A percentile compares a stretch with the other conserved stretches of the same genome.
These are phyloP conservation scores for Stachybotrys echinatus DNA, from an alignment of 2,329 filamentous ascomycete genomes.

Conservation along the genomic window DNA sequence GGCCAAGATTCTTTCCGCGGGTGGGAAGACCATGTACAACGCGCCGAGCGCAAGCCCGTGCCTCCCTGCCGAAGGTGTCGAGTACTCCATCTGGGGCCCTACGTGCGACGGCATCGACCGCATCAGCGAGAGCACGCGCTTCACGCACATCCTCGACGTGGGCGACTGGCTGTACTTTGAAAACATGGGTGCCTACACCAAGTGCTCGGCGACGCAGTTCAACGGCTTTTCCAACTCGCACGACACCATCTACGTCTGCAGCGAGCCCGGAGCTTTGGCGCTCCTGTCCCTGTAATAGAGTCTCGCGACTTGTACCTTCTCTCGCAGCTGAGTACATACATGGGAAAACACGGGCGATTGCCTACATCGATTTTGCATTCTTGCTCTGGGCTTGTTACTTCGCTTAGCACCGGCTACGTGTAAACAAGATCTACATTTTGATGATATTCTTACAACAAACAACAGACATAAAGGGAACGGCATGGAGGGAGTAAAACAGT, in stretches of 20 bases:
- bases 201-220: conserved; percentile 95
- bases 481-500: not conserved
- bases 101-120: conserved; percentile 98
- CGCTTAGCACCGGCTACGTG: not conserved
- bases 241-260: conserved; percentile 90
- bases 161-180: conserved; percentile 99
- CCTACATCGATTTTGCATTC: not conserved
- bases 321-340: not conserved
- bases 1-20: conserved; percentile 70
- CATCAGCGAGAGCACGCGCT: conserved; percentile 75
- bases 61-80: conserved; percentile 47
- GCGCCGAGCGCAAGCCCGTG: conserved; percentile 42
- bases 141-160: conserved; percentile 74
- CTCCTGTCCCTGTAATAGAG: conserved; percentile 42
- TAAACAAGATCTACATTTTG: too few species aligned
- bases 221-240: conserved; percentile 94
- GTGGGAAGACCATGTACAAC: conserved; percentile 54
- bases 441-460: too few species aligned
- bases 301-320: not conserved
- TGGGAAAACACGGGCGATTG: not conserved
- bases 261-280: conserved; percentile 79
- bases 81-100: conserved; percentile 97
- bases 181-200: conserved; percentile 98
- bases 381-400: not conserved
- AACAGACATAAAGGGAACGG: not conserved